phyloP scores from a whole-genome alignment of 305 asterid species.

The Solanum chacoense region DNA sequence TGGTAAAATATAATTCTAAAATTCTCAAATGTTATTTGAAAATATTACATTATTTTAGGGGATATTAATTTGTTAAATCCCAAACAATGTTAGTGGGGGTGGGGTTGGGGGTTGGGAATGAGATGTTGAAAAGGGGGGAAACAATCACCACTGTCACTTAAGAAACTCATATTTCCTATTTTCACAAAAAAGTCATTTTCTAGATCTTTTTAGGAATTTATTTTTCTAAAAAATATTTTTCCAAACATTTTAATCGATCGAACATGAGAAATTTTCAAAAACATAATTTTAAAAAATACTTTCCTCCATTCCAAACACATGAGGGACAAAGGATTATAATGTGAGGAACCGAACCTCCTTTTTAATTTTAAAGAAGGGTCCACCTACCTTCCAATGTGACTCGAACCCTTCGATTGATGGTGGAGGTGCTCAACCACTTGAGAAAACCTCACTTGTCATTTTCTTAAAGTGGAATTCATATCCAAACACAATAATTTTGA shows the following conservation, averaged over 20 bases:
- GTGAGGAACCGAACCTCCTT: too few relatives aligned
- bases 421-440: background rate
- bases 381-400: background rate
- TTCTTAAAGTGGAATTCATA: background rate
- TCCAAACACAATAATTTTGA: background rate
- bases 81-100: background rate
- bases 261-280: background rate
- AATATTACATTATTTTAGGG: background rate
- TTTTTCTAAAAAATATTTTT: background rate
- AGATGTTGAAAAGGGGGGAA: background rate
- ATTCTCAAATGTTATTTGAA: background rate
- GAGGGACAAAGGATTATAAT: background rate
- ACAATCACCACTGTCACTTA: background rate
- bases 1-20: background rate
- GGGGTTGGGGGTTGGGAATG: background rate
- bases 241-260: background rate
- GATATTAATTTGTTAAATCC: background rate
- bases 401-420: background rate
- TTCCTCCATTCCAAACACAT: background rate
- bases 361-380: too few relatives aligned
- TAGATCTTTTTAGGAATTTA: background rate
- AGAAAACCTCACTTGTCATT: background rate
- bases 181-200: background rate
- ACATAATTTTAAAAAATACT: background rate
- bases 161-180: background rate